Evolutionary conservation across 768 basidiomycete species (phyloP).

Genomic region (Psilocybe azurescens): DNA sequence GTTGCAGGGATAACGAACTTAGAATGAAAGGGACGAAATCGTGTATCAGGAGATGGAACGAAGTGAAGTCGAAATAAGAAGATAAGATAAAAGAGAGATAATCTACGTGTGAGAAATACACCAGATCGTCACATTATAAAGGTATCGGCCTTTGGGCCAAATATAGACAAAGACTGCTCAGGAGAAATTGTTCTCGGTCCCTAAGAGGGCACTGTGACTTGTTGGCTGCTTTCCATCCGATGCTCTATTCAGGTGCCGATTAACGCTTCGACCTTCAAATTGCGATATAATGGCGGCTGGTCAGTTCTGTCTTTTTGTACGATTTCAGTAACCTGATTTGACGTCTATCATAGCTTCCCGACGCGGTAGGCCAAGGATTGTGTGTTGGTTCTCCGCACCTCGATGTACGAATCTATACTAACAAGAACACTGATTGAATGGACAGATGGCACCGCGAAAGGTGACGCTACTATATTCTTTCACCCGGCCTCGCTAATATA

Average conservation of each 20-base stretch:
- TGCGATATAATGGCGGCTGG: neutral
- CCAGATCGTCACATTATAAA: neutral
- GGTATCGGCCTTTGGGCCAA: slow-evolving; percentile 8
- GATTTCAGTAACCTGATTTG: neutral
- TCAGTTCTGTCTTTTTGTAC: neutral
- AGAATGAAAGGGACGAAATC: too few species aligned
- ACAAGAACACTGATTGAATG: slow-evolving; percentile 10
- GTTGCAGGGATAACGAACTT: too few species aligned
- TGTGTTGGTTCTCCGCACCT: slow-evolving; percentile 33
- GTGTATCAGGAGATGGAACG: too few species aligned
- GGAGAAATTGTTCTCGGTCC: neutral
- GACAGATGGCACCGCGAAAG: slow-evolving; percentile 53
- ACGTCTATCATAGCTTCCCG: slow-evolving; percentile 34
- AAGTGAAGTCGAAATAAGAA: too few species aligned
- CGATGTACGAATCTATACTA: slow-evolving; percentile 4
- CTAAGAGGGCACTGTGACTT: neutral
- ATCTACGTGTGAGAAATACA: too few species aligned
- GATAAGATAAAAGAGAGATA: too few species aligned
- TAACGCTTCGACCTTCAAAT: neutral
- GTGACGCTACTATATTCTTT: slow-evolving; percentile 27
- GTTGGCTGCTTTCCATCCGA: neutral
- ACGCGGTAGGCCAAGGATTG: slow-evolving; percentile 49
- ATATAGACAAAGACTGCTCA: slow-evolving; percentile 6
- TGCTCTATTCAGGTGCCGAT: neutral
- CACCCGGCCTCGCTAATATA: neutral